Evolutionary conservation across 305 asterid genomes (phyloP).

Genomic region (Fraxinus latifolia): DNA sequence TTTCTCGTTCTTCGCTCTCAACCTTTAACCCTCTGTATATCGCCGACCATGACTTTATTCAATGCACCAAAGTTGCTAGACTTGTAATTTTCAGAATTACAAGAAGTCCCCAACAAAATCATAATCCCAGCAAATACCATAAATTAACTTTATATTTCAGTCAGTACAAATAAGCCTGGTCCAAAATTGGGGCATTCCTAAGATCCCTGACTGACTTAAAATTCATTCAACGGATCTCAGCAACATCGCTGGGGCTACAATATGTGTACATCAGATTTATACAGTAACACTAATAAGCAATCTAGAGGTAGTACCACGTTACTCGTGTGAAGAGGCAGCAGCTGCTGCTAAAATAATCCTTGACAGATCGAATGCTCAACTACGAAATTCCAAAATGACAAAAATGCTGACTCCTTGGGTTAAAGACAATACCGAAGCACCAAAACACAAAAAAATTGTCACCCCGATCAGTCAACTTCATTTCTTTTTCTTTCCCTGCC

Average conservation of each 20-base stretch:
- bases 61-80: neutral
- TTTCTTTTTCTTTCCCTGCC: constrained; percentile 79
- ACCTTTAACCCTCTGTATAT: neutral
- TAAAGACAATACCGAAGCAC: neutral
- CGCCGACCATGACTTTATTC: neutral
- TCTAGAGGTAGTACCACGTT: neutral
- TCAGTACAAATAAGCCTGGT: neutral
- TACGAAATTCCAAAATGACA: neutral
- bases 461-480: constrained; percentile 28
- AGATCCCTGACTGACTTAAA: neutral
- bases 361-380: neutral
- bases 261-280: neutral
- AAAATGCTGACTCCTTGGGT: neutral
- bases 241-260: neutral
- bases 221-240: neutral
- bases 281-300: neutral
- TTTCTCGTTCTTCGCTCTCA: neutral
- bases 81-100: neutral
- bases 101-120: neutral
- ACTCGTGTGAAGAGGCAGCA: neutral
- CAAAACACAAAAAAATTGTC: neutral
- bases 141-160: neutral
- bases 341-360: neutral
- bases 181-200: neutral
- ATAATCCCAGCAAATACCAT: neutral